Evolutionary conservation across 805 yeast species (phyloP).

Genomic region (Myxozyma neotropica): DNA sequence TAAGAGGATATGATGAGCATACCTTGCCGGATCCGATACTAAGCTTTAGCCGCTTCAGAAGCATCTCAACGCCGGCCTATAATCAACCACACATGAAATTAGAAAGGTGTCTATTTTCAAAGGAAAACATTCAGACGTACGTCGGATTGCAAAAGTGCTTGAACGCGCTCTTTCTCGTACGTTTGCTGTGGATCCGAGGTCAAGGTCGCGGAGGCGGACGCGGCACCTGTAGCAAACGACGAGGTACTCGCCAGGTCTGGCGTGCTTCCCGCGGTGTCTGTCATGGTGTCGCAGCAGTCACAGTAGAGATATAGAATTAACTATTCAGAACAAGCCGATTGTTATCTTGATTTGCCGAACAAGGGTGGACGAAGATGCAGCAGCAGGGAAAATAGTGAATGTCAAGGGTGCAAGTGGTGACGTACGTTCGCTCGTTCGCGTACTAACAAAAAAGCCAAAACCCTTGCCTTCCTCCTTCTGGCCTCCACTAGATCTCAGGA

Average conservation of each 20-base stretch:
- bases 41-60: conserved; percentile 74
- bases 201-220: background rate
- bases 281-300: background rate
- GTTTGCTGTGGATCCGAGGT: background rate
- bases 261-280: conserved; percentile 6
- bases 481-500: background rate
- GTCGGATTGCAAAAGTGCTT: conserved; percentile 20
- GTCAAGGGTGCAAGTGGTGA: too few relatives aligned
- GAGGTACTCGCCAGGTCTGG: background rate
- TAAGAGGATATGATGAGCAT: background rate
- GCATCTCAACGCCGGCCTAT: conserved; percentile 69
- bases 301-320: background rate
- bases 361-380: too few relatives aligned
- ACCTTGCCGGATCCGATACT: conserved; percentile 79
- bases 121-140: conserved; percentile 6
- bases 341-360: too few relatives aligned
- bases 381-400: too few relatives aligned
- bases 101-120: background rate
- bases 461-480: conserved; percentile 4
- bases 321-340: too few relatives aligned
- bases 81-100: background rate
- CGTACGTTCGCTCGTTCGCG: too few relatives aligned
- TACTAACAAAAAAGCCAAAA: background rate
- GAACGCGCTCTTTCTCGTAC: conserved; percentile 18
- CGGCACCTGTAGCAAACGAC: background rate